Conservation (phyloP, 2,329 filamentous ascomycete species). For the Xylaria sp. region DNA sequence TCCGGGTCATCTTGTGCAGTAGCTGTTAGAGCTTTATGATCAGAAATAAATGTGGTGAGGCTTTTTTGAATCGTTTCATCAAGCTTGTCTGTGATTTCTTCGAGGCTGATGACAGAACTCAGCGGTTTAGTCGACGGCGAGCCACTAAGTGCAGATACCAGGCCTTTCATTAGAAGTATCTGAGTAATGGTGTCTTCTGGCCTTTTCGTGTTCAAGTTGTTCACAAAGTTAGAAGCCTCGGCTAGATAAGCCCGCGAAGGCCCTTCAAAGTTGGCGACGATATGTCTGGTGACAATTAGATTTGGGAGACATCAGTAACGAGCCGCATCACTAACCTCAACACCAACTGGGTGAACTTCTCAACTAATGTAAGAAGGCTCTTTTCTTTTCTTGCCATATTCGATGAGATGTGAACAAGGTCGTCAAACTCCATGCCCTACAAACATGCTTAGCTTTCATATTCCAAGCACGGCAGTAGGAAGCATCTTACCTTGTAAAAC, state of each 20-base stretch:
- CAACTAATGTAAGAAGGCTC: slow-evolving; percentile 20
- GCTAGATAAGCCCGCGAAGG: slow-evolving; percentile 30
- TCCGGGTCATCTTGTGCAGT: slow-evolving; percentile 15
- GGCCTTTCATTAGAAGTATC: slow-evolving; percentile 32
- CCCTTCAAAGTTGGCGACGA: slow-evolving; percentile 29
- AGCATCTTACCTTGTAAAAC: slow-evolving; percentile 34
- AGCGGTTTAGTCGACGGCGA: slow-evolving; percentile 16
- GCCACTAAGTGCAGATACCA: slow-evolving; percentile 26
- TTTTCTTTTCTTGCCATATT: slow-evolving; percentile 17
- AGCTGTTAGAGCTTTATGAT: slow-evolving; percentile 13
- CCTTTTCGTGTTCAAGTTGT: slow-evolving; percentile 19
- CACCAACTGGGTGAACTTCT: slow-evolving; percentile 33
- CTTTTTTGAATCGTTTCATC: slow-evolving; percentile 26
- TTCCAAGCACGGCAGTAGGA: neutral
- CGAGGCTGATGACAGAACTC: slow-evolving; percentile 14
- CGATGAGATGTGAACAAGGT: slow-evolving; percentile 33
- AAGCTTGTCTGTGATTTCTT: slow-evolving; percentile 26
- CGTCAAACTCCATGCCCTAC: slow-evolving; percentile 36
- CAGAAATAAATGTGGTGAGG: slow-evolving; percentile 27
- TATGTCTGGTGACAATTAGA: slow-evolving; percentile 32
- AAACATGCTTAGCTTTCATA: slow-evolving; percentile 10
- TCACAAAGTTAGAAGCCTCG: slow-evolving; percentile 28
- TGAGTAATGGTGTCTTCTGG: slow-evolving; percentile 12
- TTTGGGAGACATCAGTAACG: neutral
- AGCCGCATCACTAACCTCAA: slow-evolving; percentile 28